Conservation (phyloP, 805 yeast genomes). For the Phaffomyces opuntiae region DNA sequence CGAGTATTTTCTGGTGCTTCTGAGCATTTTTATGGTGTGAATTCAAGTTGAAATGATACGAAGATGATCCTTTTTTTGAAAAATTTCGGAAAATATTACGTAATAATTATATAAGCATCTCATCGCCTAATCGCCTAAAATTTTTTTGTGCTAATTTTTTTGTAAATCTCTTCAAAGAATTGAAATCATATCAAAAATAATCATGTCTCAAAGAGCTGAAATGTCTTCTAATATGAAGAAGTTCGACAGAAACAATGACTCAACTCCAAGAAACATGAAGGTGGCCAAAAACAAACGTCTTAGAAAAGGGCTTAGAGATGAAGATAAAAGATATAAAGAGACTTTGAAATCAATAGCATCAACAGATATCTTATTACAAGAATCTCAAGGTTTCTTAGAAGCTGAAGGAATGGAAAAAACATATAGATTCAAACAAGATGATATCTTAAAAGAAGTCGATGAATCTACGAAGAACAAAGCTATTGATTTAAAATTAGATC, state of each 20-base stretch:
- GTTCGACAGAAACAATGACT: conserved; percentile 25
- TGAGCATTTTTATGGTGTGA: too few relatives aligned
- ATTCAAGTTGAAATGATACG: neutral
- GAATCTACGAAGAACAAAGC: conserved; percentile 65
- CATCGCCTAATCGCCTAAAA: neutral
- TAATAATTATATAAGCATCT: too few relatives aligned
- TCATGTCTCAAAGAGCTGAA: too few relatives aligned
- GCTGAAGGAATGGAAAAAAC: conserved; percentile 95
- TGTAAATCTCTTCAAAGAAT: neutral
- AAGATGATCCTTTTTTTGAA: too few relatives aligned
- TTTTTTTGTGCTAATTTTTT: neutral
- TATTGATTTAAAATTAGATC: conserved; percentile 63
- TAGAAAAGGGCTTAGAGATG: conserved; percentile 55
- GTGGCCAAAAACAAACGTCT: conserved; percentile 45
- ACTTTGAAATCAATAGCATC: conserved; percentile 81
- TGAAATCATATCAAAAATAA: neutral
- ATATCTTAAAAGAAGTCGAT: conserved; percentile 72
- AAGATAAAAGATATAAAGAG: conserved; percentile 66
- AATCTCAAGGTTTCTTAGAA: conserved; percentile 80
- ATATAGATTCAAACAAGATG: conserved; percentile 74
- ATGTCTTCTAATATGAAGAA: neutral
- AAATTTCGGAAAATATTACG: too few relatives aligned
- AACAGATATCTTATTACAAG: conserved; percentile 79
- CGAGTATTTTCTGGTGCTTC: too few relatives aligned
- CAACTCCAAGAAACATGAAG: conserved; percentile 4